These are phyloP conservation scores for Diplodia seriata DNA, from an alignment of 2,329 filamentous ascomycete genomes.

Conservation along the genomic window DNA sequence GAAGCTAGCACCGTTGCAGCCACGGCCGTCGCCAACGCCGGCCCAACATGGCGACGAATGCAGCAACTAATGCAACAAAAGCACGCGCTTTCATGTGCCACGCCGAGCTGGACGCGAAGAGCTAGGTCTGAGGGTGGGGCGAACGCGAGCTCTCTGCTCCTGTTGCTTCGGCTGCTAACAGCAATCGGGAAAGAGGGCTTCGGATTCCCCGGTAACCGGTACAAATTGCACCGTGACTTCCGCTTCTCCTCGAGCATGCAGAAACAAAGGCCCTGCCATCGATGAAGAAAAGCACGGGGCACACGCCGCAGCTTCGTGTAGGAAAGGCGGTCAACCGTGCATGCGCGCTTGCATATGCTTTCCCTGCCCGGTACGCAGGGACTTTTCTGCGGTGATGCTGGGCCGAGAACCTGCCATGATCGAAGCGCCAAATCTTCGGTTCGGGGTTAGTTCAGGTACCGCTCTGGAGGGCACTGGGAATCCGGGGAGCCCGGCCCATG, in stretches of 20 bases:
- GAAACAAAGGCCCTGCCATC: not conserved
- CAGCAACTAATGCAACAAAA: not conserved
- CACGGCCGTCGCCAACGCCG: not conserved
- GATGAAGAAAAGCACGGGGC: not conserved
- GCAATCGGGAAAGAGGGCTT: not conserved
- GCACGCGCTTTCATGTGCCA: not conserved
- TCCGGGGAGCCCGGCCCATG: conserved; percentile 14
- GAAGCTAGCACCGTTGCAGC: not conserved
- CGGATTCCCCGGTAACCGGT: conserved; percentile 1
- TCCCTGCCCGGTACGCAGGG: not conserved
- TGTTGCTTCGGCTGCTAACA: not conserved
- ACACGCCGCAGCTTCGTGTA: not conserved
- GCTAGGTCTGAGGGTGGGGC: not conserved
- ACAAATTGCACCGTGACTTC: not conserved
- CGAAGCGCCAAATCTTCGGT: conserved; percentile 13
- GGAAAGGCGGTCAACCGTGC: conserved; percentile 23
- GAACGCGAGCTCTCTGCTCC: not conserved
- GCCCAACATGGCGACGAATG: not conserved
- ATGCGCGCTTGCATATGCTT: conserved; percentile 1
- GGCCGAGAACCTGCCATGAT: conserved; percentile 14
- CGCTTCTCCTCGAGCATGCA: not conserved
- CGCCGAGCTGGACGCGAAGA: not conserved
- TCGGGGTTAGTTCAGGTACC: conserved; percentile 16
- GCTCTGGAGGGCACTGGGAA: conserved; percentile 1
- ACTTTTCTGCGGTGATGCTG: not conserved